Percentiles rank a stretch among this genome's conserved stretches.
Conservation (phyloP, 495 filamentous ascomycete species). For the Aspergillus ellipticus region DNA sequence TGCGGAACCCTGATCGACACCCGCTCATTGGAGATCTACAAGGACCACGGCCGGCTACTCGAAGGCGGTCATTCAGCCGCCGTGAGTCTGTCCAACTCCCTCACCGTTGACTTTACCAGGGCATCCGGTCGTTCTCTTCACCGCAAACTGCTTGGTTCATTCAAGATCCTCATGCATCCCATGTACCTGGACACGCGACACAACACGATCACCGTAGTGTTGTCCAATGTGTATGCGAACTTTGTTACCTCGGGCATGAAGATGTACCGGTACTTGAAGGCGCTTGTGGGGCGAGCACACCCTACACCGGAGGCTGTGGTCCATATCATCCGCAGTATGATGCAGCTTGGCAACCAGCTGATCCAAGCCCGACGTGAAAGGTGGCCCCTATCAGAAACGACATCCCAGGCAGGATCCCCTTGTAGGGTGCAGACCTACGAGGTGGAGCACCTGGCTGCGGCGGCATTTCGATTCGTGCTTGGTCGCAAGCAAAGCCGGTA, state of each 20-base stretch:
- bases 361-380: constrained; percentile 57
- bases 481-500: constrained; percentile 67
- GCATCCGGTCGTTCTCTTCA: constrained; percentile 70
- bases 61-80: constrained; percentile 41
- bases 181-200: constrained; percentile 87
- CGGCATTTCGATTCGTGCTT: constrained; percentile 64
- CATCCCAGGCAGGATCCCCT: constrained; percentile 27
- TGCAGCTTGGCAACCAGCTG: constrained; percentile 60
- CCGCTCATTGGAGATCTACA: constrained; percentile 68
- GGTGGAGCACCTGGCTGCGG: constrained; percentile 63
- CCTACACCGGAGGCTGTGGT: constrained; percentile 55
- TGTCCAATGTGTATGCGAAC: constrained; percentile 68
- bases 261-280: constrained; percentile 73
- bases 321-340: constrained; percentile 61
- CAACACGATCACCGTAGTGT: constrained; percentile 65
- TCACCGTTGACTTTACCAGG: constrained; percentile 72
- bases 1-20: constrained; percentile 78
- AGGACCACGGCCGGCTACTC: constrained; percentile 50
- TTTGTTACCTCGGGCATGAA: constrained; percentile 78
- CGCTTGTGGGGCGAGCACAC: constrained; percentile 51
- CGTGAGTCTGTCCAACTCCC: constrained; percentile 48
- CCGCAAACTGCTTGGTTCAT: constrained; percentile 70
- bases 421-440: constrained; percentile 62
- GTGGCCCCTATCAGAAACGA: constrained; percentile 8
- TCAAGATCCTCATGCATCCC: constrained; percentile 81